Evolutionary conservation across 225 moss, liverwort and hornwort species (phyloP).

Genomic region (Anthoceros angustus): DNA sequence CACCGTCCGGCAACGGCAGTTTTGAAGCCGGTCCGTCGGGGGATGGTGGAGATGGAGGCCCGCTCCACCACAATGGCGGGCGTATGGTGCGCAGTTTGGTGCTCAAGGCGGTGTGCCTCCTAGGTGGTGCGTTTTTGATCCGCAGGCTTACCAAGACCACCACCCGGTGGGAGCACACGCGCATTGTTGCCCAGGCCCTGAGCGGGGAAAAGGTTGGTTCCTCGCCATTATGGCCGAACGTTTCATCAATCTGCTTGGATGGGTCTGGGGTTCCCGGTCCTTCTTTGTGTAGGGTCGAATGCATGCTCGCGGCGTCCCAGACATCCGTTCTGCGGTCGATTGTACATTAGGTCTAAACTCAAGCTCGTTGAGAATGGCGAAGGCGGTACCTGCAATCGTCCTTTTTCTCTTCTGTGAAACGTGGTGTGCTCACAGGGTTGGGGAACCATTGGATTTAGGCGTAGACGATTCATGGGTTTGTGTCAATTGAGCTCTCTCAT

Average conservation of each 20-base stretch:
- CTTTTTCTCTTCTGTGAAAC: too few species aligned
- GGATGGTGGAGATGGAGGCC: not conserved
- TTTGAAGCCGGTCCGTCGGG: not conserved
- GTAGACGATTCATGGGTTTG: too few species aligned
- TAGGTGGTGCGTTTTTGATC: constrained; percentile 68
- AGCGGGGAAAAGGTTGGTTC: constrained; percentile 63
- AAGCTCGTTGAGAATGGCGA: too few species aligned
- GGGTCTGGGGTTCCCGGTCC: not conserved
- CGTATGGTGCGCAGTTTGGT: constrained; percentile 52
- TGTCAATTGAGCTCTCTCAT: too few species aligned
- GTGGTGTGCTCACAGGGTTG: too few species aligned
- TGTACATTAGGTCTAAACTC: too few species aligned
- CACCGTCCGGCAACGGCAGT: not conserved
- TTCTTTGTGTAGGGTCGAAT: too few species aligned
- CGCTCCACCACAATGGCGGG: constrained; percentile 20
- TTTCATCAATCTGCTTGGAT: not conserved
- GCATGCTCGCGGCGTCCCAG: too few species aligned
- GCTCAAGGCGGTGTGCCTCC: constrained; percentile 61
- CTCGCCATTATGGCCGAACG: not conserved
- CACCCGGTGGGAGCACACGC: constrained; percentile 70
- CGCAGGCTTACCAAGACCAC: constrained; percentile 73
- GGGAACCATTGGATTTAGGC: too few species aligned
- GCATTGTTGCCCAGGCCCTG: constrained; percentile 67
- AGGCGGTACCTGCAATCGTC: too few species aligned
- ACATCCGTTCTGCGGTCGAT: too few species aligned